phyloP scores from a whole-genome alignment of 495 filamentous ascomycete species.

The Penicillium herquei region DNA sequence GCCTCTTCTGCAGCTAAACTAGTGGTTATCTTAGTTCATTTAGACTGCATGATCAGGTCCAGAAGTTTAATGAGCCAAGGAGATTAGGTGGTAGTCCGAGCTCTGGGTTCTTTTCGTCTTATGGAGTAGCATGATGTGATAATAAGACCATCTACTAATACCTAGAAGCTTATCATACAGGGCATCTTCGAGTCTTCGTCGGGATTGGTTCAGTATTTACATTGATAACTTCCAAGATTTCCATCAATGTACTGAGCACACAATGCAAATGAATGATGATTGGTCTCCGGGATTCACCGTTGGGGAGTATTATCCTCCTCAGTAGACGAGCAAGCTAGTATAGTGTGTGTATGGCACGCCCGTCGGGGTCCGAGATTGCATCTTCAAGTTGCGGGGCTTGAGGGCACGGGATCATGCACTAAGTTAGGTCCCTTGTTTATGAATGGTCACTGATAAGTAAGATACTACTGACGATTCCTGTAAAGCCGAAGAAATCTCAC shows the following conservation, averaged over 20 bases:
- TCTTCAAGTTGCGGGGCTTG: neutral
- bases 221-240: no score
- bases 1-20: slow-evolving; percentile 1
- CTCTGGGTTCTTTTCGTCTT: neutral
- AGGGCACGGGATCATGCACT: neutral
- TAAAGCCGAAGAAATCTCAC: no score
- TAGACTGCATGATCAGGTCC: neutral
- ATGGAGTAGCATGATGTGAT: no score
- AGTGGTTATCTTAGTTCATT: neutral
- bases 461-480: neutral
- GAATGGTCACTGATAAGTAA: neutral
- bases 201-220: no score
- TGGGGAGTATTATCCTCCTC: neutral
- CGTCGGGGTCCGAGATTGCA: neutral
- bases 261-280: no score
- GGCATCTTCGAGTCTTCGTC: no score
- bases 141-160: no score
- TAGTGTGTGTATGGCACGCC: neutral
- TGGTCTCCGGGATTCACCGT: neutral
- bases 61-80: neutral
- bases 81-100: neutral
- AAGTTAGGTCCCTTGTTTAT: neutral
- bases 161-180: no score
- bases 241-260: no score
- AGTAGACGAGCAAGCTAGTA: neutral